Conservation (phyloP, 1,284 basidiomycete species). For the Ganoderma meredithae region DNA sequence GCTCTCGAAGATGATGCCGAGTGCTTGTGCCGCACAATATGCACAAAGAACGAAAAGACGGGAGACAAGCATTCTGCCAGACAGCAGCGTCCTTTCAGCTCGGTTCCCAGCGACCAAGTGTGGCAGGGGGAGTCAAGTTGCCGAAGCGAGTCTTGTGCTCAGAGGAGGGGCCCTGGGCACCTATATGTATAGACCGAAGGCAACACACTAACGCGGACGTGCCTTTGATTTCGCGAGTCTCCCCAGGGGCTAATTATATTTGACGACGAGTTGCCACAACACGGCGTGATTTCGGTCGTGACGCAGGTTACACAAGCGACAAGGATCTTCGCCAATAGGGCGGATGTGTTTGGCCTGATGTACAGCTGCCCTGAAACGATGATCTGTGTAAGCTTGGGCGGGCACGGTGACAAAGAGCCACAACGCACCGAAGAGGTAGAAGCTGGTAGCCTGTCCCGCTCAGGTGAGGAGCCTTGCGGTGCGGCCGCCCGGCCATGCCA, state of each 20-base stretch:
- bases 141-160: neutral
- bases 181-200: neutral
- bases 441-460: neutral
- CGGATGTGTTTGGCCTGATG: conserved; percentile 1
- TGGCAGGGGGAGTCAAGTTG: neutral
- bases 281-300: conserved; percentile 20
- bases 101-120: neutral
- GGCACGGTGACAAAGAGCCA: neutral
- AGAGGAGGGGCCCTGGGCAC: neutral
- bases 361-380: neutral
- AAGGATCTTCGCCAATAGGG: neutral
- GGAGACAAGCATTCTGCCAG: neutral
- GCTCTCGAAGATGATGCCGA: conserved; percentile 1
- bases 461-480: neutral
- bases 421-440: neutral
- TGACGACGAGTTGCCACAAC: conserved; percentile 1
- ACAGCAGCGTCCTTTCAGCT: neutral
- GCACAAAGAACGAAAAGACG: neutral
- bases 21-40: neutral
- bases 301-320: conserved; percentile 4
- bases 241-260: conserved; percentile 5
- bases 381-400: neutral
- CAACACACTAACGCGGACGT: neutral
- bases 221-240: conserved; percentile 4
- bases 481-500: neutral